Base-by-base conservation (phyloP, 768 basidiomycete genomes). In the Imleria badia region DNA sequence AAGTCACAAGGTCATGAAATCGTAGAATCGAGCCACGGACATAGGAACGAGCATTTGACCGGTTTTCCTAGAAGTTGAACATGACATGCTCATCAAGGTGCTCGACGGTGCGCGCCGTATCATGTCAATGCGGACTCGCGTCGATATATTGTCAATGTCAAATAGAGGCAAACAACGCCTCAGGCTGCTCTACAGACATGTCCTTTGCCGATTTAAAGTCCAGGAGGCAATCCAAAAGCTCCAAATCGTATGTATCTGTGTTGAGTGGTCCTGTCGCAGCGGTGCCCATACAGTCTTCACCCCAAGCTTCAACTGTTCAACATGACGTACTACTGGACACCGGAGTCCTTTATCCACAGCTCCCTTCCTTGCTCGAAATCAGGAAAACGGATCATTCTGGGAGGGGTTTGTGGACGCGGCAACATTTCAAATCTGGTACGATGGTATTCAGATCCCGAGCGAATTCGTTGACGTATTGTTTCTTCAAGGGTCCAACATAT, bases 401-500 rank as follows among this genome's bases (percentile, higher is more conserved):
- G 1, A 73, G 81, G 60, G 78, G 81, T 0, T 35, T 84, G 14
- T 82, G 76, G 73, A 49, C 78, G 6, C 77, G 66, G 52, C 47
- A 65, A 33, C 17, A 50, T 12, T 55, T 74, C 23, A 68, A 61
- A 52, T 60, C 77, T 45, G 82, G 82, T 81, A 52, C 3, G 63
- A 54, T 6, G 38, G 36, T 49, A 20, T 17, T 33, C 22, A 13
- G 19, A 13, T 47, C 5, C 35, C 10, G 22, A 11, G 41, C 13
- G 17, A 26, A 35, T 23, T 51, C 5, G 14, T 40, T 49, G 8
- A 56, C 17, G 11, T n/a, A 8, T 31, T 17, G 14, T 29, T 33
- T 22, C 42, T 33, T 6, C 14, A 52, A 94, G 92, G 91, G 8
- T 75, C 80, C 20, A 66, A 78, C 1, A 52, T 94, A 12, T 46